Percentiles rank a stretch among this genome's conserved stretches.
Conservation (phyloP, 1,284 basidiomycete genomes). For the Golubevia pallescens region DNA sequence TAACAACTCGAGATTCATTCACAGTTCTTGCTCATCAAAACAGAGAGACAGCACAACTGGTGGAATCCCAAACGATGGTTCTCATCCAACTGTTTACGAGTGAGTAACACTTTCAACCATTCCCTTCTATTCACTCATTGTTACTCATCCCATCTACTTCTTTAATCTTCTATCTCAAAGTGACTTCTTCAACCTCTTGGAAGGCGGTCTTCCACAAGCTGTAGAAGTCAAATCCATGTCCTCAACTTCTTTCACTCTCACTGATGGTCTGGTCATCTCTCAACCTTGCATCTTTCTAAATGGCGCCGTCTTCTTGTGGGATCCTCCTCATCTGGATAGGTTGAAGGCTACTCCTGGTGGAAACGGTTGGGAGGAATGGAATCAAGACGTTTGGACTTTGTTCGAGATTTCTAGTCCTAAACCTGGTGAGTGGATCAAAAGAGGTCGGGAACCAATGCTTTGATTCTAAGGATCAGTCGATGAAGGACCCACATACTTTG, state of each 20-base stretch:
- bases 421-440: conserved; percentile 73
- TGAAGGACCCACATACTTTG: background rate
- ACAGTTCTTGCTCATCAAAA: too few species aligned
- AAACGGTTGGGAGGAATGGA: conserved; percentile 71
- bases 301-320: conserved; percentile 87
- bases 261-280: conserved; percentile 74
- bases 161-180: background rate
- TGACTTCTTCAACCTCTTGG: conserved; percentile 63
- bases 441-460: too few species aligned
- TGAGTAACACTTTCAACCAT: conserved; percentile 9
- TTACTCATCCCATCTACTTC: background rate
- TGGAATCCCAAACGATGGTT: conserved; percentile 45
- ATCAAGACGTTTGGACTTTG: conserved; percentile 75
- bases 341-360: conserved; percentile 41
- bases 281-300: conserved; percentile 83
- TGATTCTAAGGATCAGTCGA: background rate
- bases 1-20: too few species aligned
- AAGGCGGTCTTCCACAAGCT: background rate
- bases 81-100: conserved; percentile 46
- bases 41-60: conserved; percentile 11
- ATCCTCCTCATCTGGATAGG: conserved; percentile 74
- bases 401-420: conserved; percentile 82
- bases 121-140: background rate
- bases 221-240: conserved; percentile 1
- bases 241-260: conserved; percentile 34